These are phyloP conservation scores for Solanum hybrid DNA, from an alignment of 305 asterid species.

Conservation along the genomic window DNA sequence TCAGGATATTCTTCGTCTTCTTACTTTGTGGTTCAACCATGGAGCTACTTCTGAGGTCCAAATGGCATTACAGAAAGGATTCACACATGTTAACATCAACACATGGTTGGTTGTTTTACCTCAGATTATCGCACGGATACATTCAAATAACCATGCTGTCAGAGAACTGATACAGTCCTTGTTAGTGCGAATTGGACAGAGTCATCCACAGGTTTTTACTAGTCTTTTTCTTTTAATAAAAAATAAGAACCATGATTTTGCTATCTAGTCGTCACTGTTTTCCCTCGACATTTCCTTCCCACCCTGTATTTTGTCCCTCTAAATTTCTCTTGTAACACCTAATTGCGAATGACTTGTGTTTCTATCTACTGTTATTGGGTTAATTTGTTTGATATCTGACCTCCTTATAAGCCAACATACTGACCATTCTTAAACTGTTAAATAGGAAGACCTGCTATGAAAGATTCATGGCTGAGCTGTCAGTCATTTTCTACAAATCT, in stretches of 20 bases:
- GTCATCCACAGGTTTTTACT: constrained; percentile 83
- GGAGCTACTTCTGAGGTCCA: constrained; percentile 97
- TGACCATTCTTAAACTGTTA: neutral
- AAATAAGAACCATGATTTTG: neutral
- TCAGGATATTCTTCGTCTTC: constrained; percentile 97
- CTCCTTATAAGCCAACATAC: neutral
- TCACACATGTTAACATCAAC: constrained; percentile 89
- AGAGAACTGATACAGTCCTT: constrained; percentile 91
- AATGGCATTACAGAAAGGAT: constrained; percentile 87
- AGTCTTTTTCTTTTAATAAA: neutral
- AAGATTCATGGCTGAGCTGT: neutral
- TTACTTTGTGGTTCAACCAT: constrained; percentile 99
- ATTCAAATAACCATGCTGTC: constrained; percentile 87
- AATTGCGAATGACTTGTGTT: neutral
- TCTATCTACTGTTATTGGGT: neutral
- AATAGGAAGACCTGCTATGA: neutral
- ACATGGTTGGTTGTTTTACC: constrained; percentile 99
- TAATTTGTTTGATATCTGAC: neutral
- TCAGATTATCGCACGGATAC: constrained; percentile 98
- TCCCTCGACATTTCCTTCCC: neutral
- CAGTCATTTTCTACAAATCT: neutral
- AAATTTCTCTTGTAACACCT: neutral
- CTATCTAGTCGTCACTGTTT: neutral
- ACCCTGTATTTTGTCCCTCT: neutral
- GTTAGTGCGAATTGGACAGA: constrained; percentile 92